These are phyloP conservation scores for Daedaleopsis sinensis DNA, from an alignment of 768 basidiomycete species.

Conservation along the genomic window DNA sequence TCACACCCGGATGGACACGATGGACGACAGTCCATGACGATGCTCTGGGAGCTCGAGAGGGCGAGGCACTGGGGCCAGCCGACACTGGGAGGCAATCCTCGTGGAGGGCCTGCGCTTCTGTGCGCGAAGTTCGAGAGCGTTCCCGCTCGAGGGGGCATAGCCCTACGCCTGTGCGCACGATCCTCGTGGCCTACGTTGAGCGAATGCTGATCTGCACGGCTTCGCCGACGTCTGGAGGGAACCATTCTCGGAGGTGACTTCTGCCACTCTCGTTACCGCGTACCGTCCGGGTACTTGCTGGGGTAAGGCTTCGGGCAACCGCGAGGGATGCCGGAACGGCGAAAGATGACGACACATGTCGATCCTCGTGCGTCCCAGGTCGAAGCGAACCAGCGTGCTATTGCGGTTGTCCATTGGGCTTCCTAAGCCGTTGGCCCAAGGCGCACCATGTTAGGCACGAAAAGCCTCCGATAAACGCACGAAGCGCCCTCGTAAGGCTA, in stretches of 20 bases:
- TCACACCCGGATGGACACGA: not conserved
- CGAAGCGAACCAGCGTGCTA: conserved; percentile 16
- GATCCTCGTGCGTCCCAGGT: conserved; percentile 16
- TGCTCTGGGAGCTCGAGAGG: not conserved
- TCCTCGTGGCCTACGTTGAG: not conserved
- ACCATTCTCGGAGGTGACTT: not conserved
- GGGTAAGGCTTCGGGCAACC: conserved; percentile 15
- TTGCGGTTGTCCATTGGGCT: conserved; percentile 5
- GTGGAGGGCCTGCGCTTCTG: not conserved
- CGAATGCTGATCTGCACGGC: not conserved
- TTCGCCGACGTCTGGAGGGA: not conserved
- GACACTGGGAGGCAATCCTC: not conserved
- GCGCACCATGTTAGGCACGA: conserved; percentile 10
- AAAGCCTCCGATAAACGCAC: conserved; percentile 16
- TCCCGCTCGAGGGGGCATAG: no score
- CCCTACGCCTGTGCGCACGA: no score
- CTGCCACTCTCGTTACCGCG: not conserved
- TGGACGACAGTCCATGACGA: not conserved
- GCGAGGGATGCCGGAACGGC: conserved; percentile 8
- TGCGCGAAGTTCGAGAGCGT: not conserved
- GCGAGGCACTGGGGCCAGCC: not conserved
- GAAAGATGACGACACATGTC: conserved; percentile 6
- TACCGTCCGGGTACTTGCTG: conserved; percentile 9
- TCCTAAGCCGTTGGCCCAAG: conserved; percentile 13
- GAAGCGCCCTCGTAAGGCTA: conserved; percentile 18